A percentile compares a stretch with the other conserved stretches of the same genome.
These are phyloP conservation scores for Coemansia sp. DNA, from an alignment of 192 early-diverging fungal species.

Conservation along the genomic window DNA sequence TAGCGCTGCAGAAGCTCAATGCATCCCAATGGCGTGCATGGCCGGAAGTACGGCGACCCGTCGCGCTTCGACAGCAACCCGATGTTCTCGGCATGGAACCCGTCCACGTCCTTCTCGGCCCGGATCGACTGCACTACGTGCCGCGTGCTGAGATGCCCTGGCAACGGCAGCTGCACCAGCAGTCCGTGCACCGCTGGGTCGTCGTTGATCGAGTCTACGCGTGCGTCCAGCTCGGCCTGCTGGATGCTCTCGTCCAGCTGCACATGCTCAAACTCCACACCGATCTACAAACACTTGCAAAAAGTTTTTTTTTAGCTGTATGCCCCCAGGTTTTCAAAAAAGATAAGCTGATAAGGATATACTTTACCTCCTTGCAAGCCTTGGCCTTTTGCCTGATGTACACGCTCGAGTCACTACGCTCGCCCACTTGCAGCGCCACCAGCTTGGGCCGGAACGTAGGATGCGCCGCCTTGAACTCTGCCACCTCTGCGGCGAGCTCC, in stretches of 20 bases:
- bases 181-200: conserved; percentile 89
- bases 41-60: conserved; percentile 78
- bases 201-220: conserved; percentile 73
- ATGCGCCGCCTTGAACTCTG: conserved; percentile 59
- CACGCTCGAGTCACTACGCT: conserved; percentile 88
- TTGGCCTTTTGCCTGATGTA: conserved; percentile 94
- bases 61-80: conserved; percentile 85
- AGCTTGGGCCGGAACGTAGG: conserved; percentile 81
- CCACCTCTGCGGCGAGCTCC: conserved; percentile 68
- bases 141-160: conserved; percentile 79
- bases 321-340: no score
- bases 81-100: conserved; percentile 95
- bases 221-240: conserved; percentile 67
- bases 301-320: no score
- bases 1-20: conserved; percentile 80
- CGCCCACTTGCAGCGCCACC: conserved; percentile 90
- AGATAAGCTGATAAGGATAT: no score
- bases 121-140: conserved; percentile 84
- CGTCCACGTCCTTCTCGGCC: conserved; percentile 95
- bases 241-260: conserved; percentile 66
- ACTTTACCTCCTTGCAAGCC: conserved; percentile 71
- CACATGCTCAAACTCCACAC: conserved; percentile 73
- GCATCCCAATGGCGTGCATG: conserved; percentile 97
- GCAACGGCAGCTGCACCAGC: conserved; percentile 93
- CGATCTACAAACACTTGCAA: conserved; percentile 53